Base-by-base conservation (phyloP, 352 stramenopile species). In the Globisporangium acanthophoron region DNA sequence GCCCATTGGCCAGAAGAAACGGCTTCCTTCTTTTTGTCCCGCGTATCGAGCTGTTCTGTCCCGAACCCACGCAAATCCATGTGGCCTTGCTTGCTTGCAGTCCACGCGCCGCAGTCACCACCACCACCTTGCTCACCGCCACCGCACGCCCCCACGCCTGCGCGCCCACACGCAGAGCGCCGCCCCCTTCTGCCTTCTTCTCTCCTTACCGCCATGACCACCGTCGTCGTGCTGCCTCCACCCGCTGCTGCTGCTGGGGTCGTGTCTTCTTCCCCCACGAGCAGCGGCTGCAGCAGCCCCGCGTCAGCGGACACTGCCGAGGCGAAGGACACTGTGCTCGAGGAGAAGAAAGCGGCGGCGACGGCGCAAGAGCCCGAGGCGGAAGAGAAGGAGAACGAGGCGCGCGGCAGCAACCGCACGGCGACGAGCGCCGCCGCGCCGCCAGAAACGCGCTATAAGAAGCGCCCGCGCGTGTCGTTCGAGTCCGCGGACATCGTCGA, bases 401-500 rank as follows among this genome's bases (percentile, higher is more conserved):
- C 52, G 46, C 46, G 55, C 24, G 13, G 13, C 41, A 31, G 27
- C 45, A 60, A 60, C 55, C 47, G 51, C 21, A 5, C 15, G n/a
- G 37, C 31, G 20, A 39, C 0, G 6, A 47, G 43, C 43, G n/a
- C 31, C 24, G 39, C 12, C 15, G 24, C 44, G 4, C 37, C 51
- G 9, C 37, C 12, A 13, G 68, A 82, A 53, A 67, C 52, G 55
- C 77, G 76, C 12, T 54, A 61, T 50, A 87, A 89, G 57, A 90
- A 90, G 56, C 73, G 78, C 20, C 70, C 74, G 21, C 78, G 79
- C 52, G 83, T 93, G 46, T 78, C 59, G 4, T 93, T 93, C 59
- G 83, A 93, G 66, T 73, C 74, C 12, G 83, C 83, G 1, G 83
- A 93, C n/a, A 91, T 93, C 41, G 80, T 91, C 48, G 83, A 93